These are phyloP conservation scores for Aspergillus ostianus DNA, from an alignment of 495 filamentous ascomycete species.

Conservation along the genomic window DNA sequence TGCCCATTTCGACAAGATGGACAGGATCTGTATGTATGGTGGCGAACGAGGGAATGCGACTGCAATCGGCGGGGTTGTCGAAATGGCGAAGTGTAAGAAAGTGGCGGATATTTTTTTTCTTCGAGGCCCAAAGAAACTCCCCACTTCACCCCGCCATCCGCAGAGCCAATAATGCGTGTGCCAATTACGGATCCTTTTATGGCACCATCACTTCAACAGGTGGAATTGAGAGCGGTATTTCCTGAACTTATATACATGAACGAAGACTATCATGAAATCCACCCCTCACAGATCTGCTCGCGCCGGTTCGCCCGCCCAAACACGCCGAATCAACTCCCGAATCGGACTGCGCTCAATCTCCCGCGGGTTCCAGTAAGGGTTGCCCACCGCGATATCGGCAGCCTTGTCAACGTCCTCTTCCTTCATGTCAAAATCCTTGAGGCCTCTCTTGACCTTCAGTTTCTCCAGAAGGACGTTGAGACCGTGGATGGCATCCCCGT, in stretches of 20 bases:
- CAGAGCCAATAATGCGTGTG: slow-evolving; percentile 23
- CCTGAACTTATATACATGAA: slow-evolving; percentile 1
- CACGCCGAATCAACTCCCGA: slow-evolving; percentile 62
- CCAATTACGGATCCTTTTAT: slow-evolving; percentile 18
- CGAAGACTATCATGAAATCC: background rate
- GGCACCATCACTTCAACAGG: background rate
- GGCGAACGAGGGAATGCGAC: background rate
- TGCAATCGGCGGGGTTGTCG: slow-evolving; percentile 13
- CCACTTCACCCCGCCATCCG: slow-evolving; percentile 37
- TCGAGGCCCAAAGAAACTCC: slow-evolving; percentile 27
- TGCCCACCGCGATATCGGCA: slow-evolving; percentile 61
- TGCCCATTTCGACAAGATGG: slow-evolving; percentile 21
- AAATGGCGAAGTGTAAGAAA: slow-evolving; percentile 6
- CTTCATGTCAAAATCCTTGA: slow-evolving; percentile 62
- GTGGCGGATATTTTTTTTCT: slow-evolving; percentile 14
- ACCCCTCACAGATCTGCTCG: slow-evolving; percentile 50
- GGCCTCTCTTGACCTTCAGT: slow-evolving; percentile 55
- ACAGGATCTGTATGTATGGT: background rate
- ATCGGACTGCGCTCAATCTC: slow-evolving; percentile 55
- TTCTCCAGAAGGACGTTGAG: slow-evolving; percentile 59
- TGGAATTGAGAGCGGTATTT: too few species aligned
- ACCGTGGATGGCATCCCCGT: slow-evolving; percentile 58
- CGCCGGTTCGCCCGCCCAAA: slow-evolving; percentile 67
- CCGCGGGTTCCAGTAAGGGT: slow-evolving; percentile 66
- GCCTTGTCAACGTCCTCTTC: slow-evolving; percentile 66